Base-by-base conservation (phyloP, 202 grass and related monocot genomes). In the Hordeum pubiflorum region DNA sequence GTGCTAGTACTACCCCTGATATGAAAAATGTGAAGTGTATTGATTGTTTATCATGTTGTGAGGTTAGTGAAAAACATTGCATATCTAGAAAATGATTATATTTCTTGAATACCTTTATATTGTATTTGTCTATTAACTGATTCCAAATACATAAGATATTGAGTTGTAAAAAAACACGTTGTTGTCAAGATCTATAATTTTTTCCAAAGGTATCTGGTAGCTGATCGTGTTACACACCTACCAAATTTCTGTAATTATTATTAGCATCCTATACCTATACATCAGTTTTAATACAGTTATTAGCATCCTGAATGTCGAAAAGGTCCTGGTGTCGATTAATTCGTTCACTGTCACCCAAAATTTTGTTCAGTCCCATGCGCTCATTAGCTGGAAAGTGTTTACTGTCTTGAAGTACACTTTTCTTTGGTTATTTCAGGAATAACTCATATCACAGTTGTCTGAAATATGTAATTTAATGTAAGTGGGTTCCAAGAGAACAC, bases 21-120 rank as follows among this genome's bases (percentile, higher is more conserved):
- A 71, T 87, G 68, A 43, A 58, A 69, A 60, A 20, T 9, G 77
- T 98, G 29, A 79, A 77, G 70, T 81, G 87, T 58, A 71, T 85
- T 3, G 96, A 98, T 58, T 93, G 90, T 76, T 77, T 98, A 36
- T 73, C 88, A 86, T 98, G 90, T 58, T 93, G 92, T 57, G 83
- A 98, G 92, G 95, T 94, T 81, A 82, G 82, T 78, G 24, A 13
- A 74, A 44, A 81, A 48, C n/a, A 59, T 82, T 55, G 15, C 70
- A 21, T 54, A 73, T 73, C 41, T 50, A 33, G 44, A 44, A 40
- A 40, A 54, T 6, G 10, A 59, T 2, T 24, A 12, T 59, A 59
- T 59, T 48, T 12, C 40, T 48, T 43, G 8, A 68, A 15, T 50
- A 14, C 27, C 56, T 58, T 56, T n/a, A 24, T 18, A 69, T 22